Evolutionary conservation across 768 basidiomycete genomes (phyloP).

Genomic region (Psilocybe subaeruginosa): DNA sequence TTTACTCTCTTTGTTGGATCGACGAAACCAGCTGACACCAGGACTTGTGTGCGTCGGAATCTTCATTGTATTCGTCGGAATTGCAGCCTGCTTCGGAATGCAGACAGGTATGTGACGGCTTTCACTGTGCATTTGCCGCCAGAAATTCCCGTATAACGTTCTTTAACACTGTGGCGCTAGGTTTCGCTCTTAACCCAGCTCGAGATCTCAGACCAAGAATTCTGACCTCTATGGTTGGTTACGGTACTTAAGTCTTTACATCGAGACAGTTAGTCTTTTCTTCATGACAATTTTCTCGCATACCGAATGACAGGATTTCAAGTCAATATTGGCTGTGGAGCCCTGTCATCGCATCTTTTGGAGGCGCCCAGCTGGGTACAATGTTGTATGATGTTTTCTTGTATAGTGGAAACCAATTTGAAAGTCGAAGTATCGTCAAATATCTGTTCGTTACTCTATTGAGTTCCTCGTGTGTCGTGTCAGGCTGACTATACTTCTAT

Average conservation of each 20-base stretch:
- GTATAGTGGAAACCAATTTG: slow-evolving; percentile 46
- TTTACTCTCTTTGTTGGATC: slow-evolving; percentile 58
- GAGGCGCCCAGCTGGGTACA: slow-evolving; percentile 56
- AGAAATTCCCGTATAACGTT: no score
- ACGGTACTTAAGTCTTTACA: slow-evolving; percentile 48
- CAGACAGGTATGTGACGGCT: slow-evolving; percentile 44
- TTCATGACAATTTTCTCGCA: not conserved
- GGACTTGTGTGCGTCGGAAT: slow-evolving; percentile 59
- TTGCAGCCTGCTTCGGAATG: slow-evolving; percentile 63
- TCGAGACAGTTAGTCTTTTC: slow-evolving; percentile 36
- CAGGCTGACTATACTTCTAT: not conserved
- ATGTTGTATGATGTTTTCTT: slow-evolving; percentile 61
- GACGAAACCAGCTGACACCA: slow-evolving; percentile 50
- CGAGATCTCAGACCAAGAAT: slow-evolving; percentile 62
- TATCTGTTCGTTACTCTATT: not conserved
- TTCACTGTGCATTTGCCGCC: no score
- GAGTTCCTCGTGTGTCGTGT: not conserved
- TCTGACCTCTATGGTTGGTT: slow-evolving; percentile 70
- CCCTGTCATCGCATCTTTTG: slow-evolving; percentile 57
- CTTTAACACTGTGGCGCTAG: not conserved
- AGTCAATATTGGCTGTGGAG: slow-evolving; percentile 81
- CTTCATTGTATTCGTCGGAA: slow-evolving; percentile 61
- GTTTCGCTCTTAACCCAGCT: slow-evolving; percentile 45
- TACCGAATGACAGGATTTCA: not conserved
- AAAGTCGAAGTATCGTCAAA: not conserved